A percentile compares a stretch with the other conserved stretches of the same genome.
Conservation (phyloP, 2,329 filamentous ascomycete species). For the Colletotrichum limetticola region DNA sequence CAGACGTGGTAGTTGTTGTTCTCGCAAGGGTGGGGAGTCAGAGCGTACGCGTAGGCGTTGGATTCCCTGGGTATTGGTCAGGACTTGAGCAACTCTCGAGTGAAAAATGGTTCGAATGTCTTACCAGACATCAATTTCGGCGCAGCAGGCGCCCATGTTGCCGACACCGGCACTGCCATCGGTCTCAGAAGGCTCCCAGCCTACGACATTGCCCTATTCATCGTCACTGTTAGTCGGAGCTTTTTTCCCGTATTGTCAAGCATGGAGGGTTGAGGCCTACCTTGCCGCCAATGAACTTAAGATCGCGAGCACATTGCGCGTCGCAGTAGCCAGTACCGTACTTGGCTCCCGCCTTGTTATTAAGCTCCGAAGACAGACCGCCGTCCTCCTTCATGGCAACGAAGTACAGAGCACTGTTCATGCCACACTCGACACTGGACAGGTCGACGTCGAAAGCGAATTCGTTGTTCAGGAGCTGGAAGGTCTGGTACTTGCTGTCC, state of each 20-base stretch:
- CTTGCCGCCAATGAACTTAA: constrained; percentile 62
- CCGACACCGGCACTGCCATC: constrained; percentile 39
- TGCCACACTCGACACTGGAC: constrained; percentile 68
- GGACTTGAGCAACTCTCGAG: constrained; percentile 30
- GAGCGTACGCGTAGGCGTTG: constrained; percentile 39
- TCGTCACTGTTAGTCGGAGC: background rate
- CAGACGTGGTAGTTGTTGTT: constrained; percentile 37
- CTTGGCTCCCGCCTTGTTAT: constrained; percentile 59
- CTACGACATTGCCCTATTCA: constrained; percentile 38
- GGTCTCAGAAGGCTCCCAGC: constrained; percentile 37
- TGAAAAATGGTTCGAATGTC: background rate
- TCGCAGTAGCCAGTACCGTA: constrained; percentile 68
- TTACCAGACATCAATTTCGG: constrained; percentile 41
- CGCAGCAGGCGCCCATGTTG: constrained; percentile 39
- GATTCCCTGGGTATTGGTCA: constrained; percentile 34
- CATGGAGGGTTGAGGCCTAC: background rate
- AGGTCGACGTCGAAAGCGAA: constrained; percentile 74
- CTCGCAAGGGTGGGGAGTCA: constrained; percentile 40
- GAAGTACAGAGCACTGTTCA: constrained; percentile 66
- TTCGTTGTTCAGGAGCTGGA: constrained; percentile 68
- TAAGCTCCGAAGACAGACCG: constrained; percentile 55
- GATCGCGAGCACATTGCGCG: constrained; percentile 56
- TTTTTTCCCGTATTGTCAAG: accelerated
- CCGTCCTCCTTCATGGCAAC: constrained; percentile 62
- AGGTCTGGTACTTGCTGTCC: constrained; percentile 64